Conservation (phyloP, 2,329 filamentous ascomycete genomes). For the Xylaria sp. region DNA sequence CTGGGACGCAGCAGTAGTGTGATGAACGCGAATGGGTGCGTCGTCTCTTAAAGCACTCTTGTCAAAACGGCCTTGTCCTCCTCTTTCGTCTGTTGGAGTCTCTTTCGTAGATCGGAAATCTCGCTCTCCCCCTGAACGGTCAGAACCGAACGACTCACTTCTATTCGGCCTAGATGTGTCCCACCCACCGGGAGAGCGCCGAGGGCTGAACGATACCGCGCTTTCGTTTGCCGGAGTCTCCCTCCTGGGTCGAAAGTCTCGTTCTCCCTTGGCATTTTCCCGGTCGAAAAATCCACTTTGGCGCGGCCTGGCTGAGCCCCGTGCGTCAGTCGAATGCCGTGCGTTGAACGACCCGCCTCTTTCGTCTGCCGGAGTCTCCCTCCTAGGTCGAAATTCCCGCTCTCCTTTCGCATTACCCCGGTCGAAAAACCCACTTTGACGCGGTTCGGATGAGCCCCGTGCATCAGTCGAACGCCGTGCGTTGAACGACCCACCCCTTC, state of each 20-base stretch:
- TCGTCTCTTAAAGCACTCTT: constrained; percentile 21
- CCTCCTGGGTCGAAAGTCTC: background rate
- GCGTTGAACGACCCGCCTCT: too few species aligned
- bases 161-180: too few species aligned
- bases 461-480: too few species aligned
- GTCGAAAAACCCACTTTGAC: too few species aligned
- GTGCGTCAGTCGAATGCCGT: too few species aligned
- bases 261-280: background rate
- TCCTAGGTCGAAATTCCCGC: background rate
- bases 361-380: constrained; percentile 1
- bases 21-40: constrained; percentile 42
- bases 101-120: constrained; percentile 3
- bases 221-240: constrained; percentile 1
- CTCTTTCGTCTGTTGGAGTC: background rate
- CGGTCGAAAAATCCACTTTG: too few species aligned
- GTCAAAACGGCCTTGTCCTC: constrained; percentile 10
- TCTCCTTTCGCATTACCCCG: background rate
- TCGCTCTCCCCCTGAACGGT: background rate
- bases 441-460: too few species aligned
- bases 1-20: constrained; percentile 85
- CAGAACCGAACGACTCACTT: too few species aligned
- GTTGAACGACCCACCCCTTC: too few species aligned
- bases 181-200: too few species aligned
- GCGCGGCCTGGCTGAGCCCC: too few species aligned
- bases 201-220: too few species aligned